Conservation (phyloP, 2,329 filamentous ascomycete species). For the Colletotrichum scovillei region DNA sequence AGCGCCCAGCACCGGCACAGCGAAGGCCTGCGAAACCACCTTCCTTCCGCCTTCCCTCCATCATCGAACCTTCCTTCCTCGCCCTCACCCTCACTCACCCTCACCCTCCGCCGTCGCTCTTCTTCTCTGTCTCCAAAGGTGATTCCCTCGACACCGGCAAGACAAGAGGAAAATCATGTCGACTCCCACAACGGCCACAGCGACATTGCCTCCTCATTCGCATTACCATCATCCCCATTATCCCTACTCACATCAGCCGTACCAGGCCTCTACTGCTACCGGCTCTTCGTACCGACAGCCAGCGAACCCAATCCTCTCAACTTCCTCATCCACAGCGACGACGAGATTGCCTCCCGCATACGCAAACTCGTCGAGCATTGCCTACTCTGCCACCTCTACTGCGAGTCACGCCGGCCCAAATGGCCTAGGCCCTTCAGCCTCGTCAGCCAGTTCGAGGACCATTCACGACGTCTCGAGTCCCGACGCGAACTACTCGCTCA, state of each 20-base stretch:
- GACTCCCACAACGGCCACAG: slow-evolving; percentile 70
- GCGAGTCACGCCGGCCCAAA: slow-evolving; percentile 45
- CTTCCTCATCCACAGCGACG: slow-evolving; percentile 52
- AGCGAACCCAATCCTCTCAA: slow-evolving; percentile 50
- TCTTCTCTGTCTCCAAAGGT: slow-evolving; percentile 8
- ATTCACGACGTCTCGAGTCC: slow-evolving; percentile 43
- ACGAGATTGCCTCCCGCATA: slow-evolving; percentile 46
- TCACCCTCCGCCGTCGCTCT: slow-evolving; percentile 17
- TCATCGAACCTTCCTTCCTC: slow-evolving; percentile 28
- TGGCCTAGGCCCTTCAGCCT: slow-evolving; percentile 49
- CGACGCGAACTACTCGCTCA: slow-evolving; percentile 45
- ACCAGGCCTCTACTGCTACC: slow-evolving; percentile 56
- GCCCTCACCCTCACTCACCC: no score
- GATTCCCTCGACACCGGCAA: slow-evolving; percentile 34
- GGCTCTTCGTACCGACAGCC: slow-evolving; percentile 46
- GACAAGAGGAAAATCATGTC: slow-evolving; percentile 68
- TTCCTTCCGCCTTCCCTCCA: slow-evolving; percentile 24
- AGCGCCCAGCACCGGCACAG: slow-evolving; percentile 30
- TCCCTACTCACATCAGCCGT: slow-evolving; percentile 64
- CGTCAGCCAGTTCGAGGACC: slow-evolving; percentile 44
- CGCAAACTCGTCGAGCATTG: slow-evolving; percentile 44
- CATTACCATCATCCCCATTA: slow-evolving; percentile 74
- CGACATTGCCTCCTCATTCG: slow-evolving; percentile 55
- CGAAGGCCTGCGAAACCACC: slow-evolving; percentile 33
- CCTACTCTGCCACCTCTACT: slow-evolving; percentile 37